These are phyloP conservation scores for Trichoderma sp. DNA, from an alignment of 2,329 filamentous ascomycete species.

Conservation along the genomic window DNA sequence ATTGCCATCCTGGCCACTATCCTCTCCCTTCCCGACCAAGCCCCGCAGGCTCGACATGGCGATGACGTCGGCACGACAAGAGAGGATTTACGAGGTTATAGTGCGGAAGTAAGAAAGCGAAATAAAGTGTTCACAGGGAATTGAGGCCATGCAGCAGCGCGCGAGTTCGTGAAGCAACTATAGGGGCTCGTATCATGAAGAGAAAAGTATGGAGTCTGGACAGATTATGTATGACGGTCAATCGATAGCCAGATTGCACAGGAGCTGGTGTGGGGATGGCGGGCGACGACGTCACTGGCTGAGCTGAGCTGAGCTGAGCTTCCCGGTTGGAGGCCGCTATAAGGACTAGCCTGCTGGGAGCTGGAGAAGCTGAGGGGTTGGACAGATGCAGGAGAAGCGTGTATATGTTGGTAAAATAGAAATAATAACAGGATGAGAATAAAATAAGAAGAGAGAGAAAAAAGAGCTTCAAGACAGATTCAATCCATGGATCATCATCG, in stretches of 20 bases:
- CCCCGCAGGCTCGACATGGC: constrained; percentile 40
- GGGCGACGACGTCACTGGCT: constrained; percentile 23
- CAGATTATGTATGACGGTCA: constrained; percentile 1
- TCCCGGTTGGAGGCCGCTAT: background rate
- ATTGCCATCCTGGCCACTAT: constrained; percentile 39
- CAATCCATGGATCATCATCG: background rate
- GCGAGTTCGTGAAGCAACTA: background rate
- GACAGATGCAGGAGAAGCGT: background rate
- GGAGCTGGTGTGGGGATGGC: constrained; percentile 24
- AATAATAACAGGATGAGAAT: background rate
- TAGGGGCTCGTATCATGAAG: background rate
- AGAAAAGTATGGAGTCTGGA: background rate
- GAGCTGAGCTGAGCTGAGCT: background rate
- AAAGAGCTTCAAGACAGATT: background rate
- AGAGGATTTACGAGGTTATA: background rate
- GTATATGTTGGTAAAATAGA: background rate
- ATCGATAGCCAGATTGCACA: constrained; percentile 23
- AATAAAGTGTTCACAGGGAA: background rate
- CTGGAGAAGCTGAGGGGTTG: background rate
- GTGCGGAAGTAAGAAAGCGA: background rate
- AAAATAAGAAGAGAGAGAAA: background rate
- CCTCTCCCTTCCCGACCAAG: constrained; percentile 37
- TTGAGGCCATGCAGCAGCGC: background rate
- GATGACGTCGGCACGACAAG: constrained; percentile 9
- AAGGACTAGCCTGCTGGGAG: background rate